These are phyloP conservation scores for Zasmidium angulare DNA, from an alignment of 2,329 filamentous ascomycete species.

Conservation along the genomic window DNA sequence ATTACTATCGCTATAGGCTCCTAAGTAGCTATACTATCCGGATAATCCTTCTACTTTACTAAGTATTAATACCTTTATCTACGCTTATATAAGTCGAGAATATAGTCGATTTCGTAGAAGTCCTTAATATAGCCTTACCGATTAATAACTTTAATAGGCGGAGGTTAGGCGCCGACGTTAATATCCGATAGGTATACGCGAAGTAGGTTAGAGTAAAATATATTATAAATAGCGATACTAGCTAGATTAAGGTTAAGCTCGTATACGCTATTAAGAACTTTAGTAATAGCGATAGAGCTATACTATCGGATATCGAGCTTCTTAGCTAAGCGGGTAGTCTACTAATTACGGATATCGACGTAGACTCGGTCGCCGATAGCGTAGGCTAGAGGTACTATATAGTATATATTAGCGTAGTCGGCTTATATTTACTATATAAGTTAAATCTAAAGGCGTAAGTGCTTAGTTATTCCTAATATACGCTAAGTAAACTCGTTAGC, in stretches of 20 bases:
- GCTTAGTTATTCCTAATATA: no score
- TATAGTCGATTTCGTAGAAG: background rate
- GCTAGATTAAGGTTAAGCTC: background rate
- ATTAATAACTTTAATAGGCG: background rate
- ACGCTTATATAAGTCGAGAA: background rate
- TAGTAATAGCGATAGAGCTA: background rate
- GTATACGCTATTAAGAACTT: background rate
- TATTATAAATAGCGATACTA: background rate
- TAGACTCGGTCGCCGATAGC: background rate
- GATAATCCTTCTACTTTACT: no score
- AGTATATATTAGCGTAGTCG: background rate
- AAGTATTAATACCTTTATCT: no score
- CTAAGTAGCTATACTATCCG: no score
- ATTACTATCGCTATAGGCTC: no score
- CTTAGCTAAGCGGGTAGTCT: background rate
- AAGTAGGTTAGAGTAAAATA: background rate
- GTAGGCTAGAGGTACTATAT: no score
- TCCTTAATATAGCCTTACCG: background rate
- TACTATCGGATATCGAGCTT: background rate
- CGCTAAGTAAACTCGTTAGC: no score
- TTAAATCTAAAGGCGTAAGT: no score
- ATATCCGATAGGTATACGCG: background rate
- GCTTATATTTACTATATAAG: background rate
- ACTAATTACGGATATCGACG: background rate
- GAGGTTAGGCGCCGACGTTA: background rate